Base-by-base conservation (phyloP, 108 stramenopile genomes). In the Parietichytrium sp. region DNA sequence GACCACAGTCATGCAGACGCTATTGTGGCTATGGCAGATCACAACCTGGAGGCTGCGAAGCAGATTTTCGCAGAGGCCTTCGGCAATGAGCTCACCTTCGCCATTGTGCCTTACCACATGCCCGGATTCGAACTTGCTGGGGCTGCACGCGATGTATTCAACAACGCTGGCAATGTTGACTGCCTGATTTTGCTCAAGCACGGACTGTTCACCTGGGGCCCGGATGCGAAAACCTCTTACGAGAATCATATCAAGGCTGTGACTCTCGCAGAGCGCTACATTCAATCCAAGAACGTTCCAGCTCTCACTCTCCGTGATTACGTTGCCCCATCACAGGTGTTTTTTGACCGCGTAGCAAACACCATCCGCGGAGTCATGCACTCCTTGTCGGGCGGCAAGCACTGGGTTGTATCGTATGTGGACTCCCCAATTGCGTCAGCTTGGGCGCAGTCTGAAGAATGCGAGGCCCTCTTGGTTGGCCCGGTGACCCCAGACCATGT, bases 1-100 rank as follows among this genome's bases (percentile, higher is more conserved):
- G 79, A 79, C 50, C 79, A 79, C 79, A 79, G 49, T 29, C 79
- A 79, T 25, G 79, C 79, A 48, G 79, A 79, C 29, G 79, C 79
- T 50, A 51, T 79, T 25, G 79, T 79, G 25, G 50, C 79, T 7
- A 26, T 79, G 48, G 61, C 61, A 6, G 61, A 72, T 42, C 61
- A 72, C 61, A 45, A 33, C 20, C 23, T 72, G 16, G 61, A 72
- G 20, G 61, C 36, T 33, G 48, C 79, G 12, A 51, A 13, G 49
- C 26, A n/a, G 49, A 48, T 51, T 50, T 49, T 51, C 31, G 25
- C 13, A 16, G 79, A 79, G 79, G 50, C 49, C 29, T 51, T 79
- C 23, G 50, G 48, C 7, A 29, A 50, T 29, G 79, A 79, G 79
- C 79, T 79, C 49, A 51, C 49, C 29, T 79, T 49, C 79, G 49